A percentile compares a stretch with the other conserved stretches of the same genome.
Evolutionary conservation across 2,329 filamentous ascomycete species (phyloP).

Genomic region (Fusarium brachygibbosum): DNA sequence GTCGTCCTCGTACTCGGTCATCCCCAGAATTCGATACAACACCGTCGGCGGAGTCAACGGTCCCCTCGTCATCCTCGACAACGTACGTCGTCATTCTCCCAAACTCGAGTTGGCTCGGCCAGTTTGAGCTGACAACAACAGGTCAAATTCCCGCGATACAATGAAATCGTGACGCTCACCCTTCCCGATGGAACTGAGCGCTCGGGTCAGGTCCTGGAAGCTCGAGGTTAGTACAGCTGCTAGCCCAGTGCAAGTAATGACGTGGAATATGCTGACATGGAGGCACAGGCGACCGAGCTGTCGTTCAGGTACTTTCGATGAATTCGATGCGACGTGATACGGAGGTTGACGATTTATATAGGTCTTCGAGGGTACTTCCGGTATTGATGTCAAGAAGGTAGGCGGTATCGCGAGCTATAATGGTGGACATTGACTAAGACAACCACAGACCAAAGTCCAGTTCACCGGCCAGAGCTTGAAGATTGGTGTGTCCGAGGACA

Average conservation of each 20-base stretch:
- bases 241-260: slow-evolving; percentile 14
- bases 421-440: slow-evolving; percentile 45
- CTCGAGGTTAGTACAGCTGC: slow-evolving; percentile 77
- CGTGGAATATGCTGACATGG: slow-evolving; percentile 39
- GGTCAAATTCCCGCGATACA: slow-evolving; percentile 98
- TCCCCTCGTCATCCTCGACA: slow-evolving; percentile 96
- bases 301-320: slow-evolving; percentile 82
- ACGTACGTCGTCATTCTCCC: slow-evolving; percentile 66
- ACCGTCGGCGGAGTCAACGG: slow-evolving; percentile 98
- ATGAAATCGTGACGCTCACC: slow-evolving; percentile 97
- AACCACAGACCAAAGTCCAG: slow-evolving; percentile 87
- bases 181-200: slow-evolving; percentile 94
- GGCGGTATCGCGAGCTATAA: slow-evolving; percentile 35
- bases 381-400: slow-evolving; percentile 99
- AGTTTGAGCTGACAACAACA: slow-evolving; percentile 57
- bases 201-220: slow-evolving; percentile 96
- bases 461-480: slow-evolving; percentile 98
- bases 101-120: slow-evolving; percentile 7
- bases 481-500: slow-evolving; percentile 98
- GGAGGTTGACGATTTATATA: slow-evolving; percentile 58
- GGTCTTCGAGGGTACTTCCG: slow-evolving; percentile 97
- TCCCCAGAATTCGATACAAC: slow-evolving; percentile 87
- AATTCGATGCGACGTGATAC: slow-evolving; percentile 23
- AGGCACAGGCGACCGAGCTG: slow-evolving; percentile 82
- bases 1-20: slow-evolving; percentile 71